These are phyloP conservation scores for Codiaeum variegatum DNA, from an alignment of 441 rosid species.

Conservation along the genomic window DNA sequence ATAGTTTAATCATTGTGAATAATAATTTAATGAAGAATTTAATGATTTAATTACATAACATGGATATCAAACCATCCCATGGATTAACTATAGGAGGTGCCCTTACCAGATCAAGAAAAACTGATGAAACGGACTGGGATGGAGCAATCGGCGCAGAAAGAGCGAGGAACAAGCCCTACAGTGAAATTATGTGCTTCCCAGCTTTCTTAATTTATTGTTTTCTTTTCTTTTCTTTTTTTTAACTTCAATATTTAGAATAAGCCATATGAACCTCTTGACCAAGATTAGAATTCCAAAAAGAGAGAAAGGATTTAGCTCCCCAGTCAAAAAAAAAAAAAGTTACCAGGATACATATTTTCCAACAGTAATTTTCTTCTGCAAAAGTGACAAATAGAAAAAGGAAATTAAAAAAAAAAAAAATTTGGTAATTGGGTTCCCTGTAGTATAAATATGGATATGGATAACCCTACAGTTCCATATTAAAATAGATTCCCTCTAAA, in stretches of 20 bases:
- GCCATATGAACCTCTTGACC: slow-evolving; percentile 3
- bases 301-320: not conserved
- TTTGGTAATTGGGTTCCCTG: slow-evolving; percentile 1
- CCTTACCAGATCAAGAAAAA: too few relatives aligned
- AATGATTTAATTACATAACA: too few relatives aligned
- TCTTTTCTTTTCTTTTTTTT: not conserved
- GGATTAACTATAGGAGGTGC: too few relatives aligned
- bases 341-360: not conserved
- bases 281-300: not conserved
- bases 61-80: too few relatives aligned
- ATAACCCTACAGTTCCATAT: slow-evolving; percentile 21
- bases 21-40: too few relatives aligned
- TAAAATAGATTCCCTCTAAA: slow-evolving; percentile 35
- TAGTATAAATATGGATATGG: slow-evolving; percentile 23
- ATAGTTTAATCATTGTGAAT: too few relatives aligned
- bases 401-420: not conserved
- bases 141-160: too few relatives aligned
- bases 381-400: slow-evolving; percentile 1
- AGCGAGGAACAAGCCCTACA: too few relatives aligned
- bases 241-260: too few relatives aligned
- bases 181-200: slow-evolving; percentile 5
- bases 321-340: slow-evolving; percentile 18
- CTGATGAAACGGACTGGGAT: too few relatives aligned
- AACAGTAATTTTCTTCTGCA: slow-evolving; percentile 20
- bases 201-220: too few relatives aligned